Conservation (phyloP, 371 early-diverging fungal genomes). For the Catenaria anguillulae region DNA sequence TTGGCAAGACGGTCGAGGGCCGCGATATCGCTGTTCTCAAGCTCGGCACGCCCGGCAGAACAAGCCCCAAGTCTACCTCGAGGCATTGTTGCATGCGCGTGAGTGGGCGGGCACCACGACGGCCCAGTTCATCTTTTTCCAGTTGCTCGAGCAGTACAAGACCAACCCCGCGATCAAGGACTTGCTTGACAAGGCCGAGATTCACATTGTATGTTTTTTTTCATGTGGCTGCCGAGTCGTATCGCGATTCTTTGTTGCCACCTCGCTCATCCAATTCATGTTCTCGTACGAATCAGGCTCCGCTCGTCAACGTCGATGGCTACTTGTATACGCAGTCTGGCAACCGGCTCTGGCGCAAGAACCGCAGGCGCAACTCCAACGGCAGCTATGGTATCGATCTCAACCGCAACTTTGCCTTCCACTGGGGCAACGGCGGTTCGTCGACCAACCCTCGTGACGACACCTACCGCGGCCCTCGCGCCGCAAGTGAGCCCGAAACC, state of each 20-base stretch:
- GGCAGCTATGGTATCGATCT: conserved; percentile 27
- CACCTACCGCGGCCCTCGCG: conserved; percentile 6
- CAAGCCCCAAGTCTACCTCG: conserved; percentile 33
- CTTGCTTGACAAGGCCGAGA: conserved; percentile 17
- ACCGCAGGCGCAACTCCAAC: conserved; percentile 19
- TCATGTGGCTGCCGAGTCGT: too few relatives aligned
- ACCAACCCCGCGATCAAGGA: conserved; percentile 18
- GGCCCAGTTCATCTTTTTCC: conserved; percentile 30
- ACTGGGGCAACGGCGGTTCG: conserved; percentile 6
- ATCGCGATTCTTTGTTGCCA: too few relatives aligned
- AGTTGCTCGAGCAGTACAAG: conserved; percentile 17
- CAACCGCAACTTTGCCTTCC: conserved; percentile 14
- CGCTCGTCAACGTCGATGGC: conserved; percentile 43
- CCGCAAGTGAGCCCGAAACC: conserved; percentile 10
- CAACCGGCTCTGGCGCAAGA: conserved; percentile 45
- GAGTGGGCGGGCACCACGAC: conserved; percentile 39
- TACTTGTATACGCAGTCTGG: conserved; percentile 32
- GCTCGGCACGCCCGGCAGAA: conserved; percentile 19
- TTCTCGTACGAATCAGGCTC: too few relatives aligned
- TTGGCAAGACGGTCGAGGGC: conserved; percentile 35
- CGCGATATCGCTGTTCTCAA: conserved; percentile 34
- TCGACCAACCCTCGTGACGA: conserved; percentile 6
- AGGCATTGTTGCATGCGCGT: conserved; percentile 38
- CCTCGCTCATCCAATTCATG: too few relatives aligned
- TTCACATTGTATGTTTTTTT: conserved; percentile 28